Percentiles rank a stretch among this genome's conserved stretches.
phyloP scores from a whole-genome alignment of 2,329 filamentous ascomycete genomes.

The Trichoderma pleuroti region DNA sequence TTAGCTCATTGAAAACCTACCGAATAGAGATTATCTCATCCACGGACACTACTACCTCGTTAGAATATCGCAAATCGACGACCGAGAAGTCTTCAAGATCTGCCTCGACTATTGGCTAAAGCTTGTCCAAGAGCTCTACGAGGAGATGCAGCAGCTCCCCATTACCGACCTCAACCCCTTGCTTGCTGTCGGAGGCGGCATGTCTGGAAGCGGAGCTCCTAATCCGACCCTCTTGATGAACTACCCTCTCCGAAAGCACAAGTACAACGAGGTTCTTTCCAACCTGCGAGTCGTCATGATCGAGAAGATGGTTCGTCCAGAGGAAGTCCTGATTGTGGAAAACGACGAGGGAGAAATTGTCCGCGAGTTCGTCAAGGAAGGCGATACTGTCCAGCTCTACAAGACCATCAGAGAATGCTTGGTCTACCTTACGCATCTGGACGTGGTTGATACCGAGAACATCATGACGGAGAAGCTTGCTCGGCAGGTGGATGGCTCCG shows the following conservation, averaged over 20 bases:
- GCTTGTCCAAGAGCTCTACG: slow-evolving; percentile 93
- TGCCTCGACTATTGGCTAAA: slow-evolving; percentile 99
- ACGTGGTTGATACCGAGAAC: slow-evolving; percentile 93
- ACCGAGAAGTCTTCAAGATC: slow-evolving; percentile 99
- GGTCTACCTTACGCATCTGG: slow-evolving; percentile 94
- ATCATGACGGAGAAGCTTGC: slow-evolving; percentile 99
- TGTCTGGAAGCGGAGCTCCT: slow-evolving; percentile 76
- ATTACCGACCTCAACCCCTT: slow-evolving; percentile 91
- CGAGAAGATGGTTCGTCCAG: slow-evolving; percentile 97
- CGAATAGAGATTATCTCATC: slow-evolving; percentile 89
- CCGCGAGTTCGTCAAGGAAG: slow-evolving; percentile 98
- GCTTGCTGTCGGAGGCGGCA: slow-evolving; percentile 68
- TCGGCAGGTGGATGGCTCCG: slow-evolving; percentile 87
- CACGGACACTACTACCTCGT: slow-evolving; percentile 98
- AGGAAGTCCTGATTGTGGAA: slow-evolving; percentile 98
- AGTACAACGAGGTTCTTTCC: slow-evolving; percentile 90
- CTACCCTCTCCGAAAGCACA: slow-evolving; percentile 94
- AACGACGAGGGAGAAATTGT: slow-evolving; percentile 99
- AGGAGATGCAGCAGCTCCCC: slow-evolving; percentile 96
- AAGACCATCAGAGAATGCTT: slow-evolving; percentile 97
- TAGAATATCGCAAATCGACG: slow-evolving; percentile 96
- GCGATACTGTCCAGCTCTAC: slow-evolving; percentile 97
- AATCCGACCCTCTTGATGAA: slow-evolving; percentile 82
- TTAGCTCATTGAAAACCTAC: slow-evolving; percentile 88
- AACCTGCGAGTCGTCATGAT: slow-evolving; percentile 98